Evolutionary conservation across 805 yeast species (phyloP), one percentile per base, ranked within the genome.

Genomic region (Hemisphaericaspora nanyangensis): DNA sequence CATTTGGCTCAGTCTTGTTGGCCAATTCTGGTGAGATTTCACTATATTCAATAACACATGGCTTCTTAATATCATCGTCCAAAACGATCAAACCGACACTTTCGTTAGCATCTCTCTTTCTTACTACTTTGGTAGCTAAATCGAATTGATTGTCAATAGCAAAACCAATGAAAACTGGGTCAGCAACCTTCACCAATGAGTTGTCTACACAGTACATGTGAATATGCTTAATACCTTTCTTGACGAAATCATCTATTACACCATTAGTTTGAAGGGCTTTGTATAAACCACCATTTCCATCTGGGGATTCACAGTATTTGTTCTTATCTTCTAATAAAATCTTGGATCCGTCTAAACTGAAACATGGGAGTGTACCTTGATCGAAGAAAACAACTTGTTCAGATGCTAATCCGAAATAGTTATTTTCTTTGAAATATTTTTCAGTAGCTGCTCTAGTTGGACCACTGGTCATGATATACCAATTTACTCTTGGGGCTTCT

Each of bases 171-270:
- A 84, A 85, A 1, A 79, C 70, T 3, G 99, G 99, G 58, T 93
- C 99, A 2, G 96, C 97, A 38, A 91, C 87, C 59, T 81, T 83
- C 26, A 90, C 97, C 35, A 93, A 70, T 22, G 85, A 82, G 62
- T 93, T 93, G 64, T 93, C 99, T 35, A 93, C 98, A 65, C 98
- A 91, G 66, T 89, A 93, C 85, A 90, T 87, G 64, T 93, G 97
- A 45, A 93, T 74, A 58, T 93, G 98, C 60, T 86, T 79, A 47
- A 91, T 78, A 5, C 88, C 89, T 40, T 79, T 80, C 6, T 50
- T 43, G 20, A 64, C 54, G 57, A 93, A 77, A 58, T 91, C 96
- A 6, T 76, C 74, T 24, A 93, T 54, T 15, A 90, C 67, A 2
- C 77, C 75, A 48, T 82, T 76, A 31, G 74, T 74, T 50, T 67